phyloP scores from a whole-genome alignment of 2,329 filamentous ascomycete genomes.

The Biscogniauxia mediterranea region DNA sequence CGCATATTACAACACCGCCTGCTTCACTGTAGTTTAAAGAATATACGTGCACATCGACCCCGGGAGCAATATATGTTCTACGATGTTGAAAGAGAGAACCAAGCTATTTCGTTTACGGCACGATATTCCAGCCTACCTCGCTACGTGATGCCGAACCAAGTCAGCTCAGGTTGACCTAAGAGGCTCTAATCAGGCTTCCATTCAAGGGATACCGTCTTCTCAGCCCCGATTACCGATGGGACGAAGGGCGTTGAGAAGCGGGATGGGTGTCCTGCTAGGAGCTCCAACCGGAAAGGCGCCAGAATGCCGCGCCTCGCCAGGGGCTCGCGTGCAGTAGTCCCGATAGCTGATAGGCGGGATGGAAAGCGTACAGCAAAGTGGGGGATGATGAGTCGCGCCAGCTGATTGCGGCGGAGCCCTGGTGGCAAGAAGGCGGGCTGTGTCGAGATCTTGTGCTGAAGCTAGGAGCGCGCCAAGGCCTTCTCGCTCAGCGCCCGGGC shows the following conservation, averaged over 20 bases:
- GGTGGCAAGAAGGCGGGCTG: background rate
- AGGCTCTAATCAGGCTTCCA: background rate
- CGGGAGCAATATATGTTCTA: background rate
- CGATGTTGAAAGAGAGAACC: background rate
- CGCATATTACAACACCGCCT: background rate
- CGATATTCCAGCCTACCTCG: background rate
- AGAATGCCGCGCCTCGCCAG: background rate
- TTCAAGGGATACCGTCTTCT: background rate
- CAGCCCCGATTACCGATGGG: slow-evolving; percentile 15
- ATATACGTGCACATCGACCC: background rate
- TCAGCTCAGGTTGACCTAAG: background rate
- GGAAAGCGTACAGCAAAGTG: background rate
- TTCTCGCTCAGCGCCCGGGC: background rate
- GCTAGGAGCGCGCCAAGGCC: background rate
- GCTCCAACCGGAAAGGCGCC: slow-evolving; percentile 1
- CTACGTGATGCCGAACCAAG: background rate
- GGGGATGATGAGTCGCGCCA: background rate
- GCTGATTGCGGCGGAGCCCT: background rate
- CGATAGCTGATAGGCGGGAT: background rate
- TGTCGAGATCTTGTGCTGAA: background rate
- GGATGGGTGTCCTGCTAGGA: slow-evolving; percentile 3
- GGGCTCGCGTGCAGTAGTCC: background rate
- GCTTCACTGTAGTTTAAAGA: background rate
- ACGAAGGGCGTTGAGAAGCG: slow-evolving; percentile 1
- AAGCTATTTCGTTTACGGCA: background rate